phyloP scores from a whole-genome alignment of 2,329 filamentous ascomycete genomes.

The Hansfordia pulvinata region DNA sequence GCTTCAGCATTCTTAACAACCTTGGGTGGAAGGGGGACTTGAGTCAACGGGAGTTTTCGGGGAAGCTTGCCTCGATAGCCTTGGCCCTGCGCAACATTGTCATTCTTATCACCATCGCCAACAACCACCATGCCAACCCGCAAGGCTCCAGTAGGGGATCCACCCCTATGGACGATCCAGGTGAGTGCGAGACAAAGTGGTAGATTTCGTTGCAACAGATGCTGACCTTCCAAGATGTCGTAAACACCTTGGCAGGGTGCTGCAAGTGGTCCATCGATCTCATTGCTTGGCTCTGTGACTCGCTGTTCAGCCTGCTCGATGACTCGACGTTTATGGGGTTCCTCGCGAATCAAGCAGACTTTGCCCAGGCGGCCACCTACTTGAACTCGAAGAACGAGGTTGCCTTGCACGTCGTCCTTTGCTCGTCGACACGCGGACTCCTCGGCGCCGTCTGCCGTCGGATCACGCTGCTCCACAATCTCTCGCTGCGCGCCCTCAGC shows the following conservation, averaged over 20 bases:
- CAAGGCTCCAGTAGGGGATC: conserved; percentile 39
- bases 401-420: conserved; percentile 51
- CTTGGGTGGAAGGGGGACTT: conserved; percentile 58
- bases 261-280: conserved; percentile 70
- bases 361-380: conserved; percentile 34
- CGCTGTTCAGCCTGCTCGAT: conserved; percentile 39
- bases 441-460: conserved; percentile 55
- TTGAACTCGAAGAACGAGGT: conserved; percentile 42
- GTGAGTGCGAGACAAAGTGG: conserved; percentile 25
- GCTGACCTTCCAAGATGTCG: conserved; percentile 40
- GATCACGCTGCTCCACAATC: conserved; percentile 39
- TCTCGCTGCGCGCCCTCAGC: conserved; percentile 33
- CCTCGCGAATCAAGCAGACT: conserved; percentile 28
- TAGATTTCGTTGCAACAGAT: too few species aligned
- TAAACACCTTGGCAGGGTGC: conserved; percentile 59
- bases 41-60: conserved; percentile 46
- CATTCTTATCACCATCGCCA: conserved; percentile 51
- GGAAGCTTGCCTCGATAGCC: conserved; percentile 62
- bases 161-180: conserved; percentile 49
- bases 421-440: conserved; percentile 61
- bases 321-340: conserved; percentile 36
- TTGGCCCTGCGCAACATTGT: conserved; percentile 63
- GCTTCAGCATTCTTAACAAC: conserved; percentile 65
- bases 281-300: conserved; percentile 46
- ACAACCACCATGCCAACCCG: conserved; percentile 40